Conservation (phyloP, 495 filamentous ascomycete genomes). For the Ramalina intermedia region DNA sequence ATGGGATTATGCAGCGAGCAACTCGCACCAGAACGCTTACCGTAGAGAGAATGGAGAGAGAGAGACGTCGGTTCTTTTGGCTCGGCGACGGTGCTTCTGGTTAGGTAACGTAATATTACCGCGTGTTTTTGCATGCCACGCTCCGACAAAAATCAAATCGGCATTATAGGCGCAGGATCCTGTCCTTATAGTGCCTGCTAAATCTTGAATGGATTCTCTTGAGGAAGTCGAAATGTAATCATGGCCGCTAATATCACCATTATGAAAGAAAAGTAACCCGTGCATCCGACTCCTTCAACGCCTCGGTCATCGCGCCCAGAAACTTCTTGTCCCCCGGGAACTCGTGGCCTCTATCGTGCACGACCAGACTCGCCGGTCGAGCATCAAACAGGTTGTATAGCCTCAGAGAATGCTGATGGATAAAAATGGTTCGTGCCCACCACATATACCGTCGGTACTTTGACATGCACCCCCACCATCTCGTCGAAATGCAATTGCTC, state of each 20-base stretch:
- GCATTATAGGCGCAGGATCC: too few species aligned
- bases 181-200: too few species aligned
- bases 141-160: too few species aligned
- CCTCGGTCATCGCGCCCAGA: slow-evolving; percentile 16
- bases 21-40: too few species aligned
- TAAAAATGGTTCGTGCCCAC: slow-evolving; percentile 23
- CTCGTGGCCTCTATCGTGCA: slow-evolving; percentile 23
- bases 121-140: too few species aligned
- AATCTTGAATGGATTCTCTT: too few species aligned
- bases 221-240: too few species aligned
- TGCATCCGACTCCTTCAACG: slow-evolving; percentile 15
- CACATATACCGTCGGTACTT: slow-evolving; percentile 28
- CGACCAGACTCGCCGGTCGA: slow-evolving; percentile 13
- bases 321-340: slow-evolving; percentile 20
- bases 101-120: too few species aligned
- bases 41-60: too few species aligned
- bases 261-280: background rate
- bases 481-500: background rate
- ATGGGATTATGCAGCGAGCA: too few species aligned
- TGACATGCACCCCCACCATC: slow-evolving; percentile 15
- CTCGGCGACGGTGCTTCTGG: too few species aligned
- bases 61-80: too few species aligned
- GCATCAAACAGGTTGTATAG: slow-evolving; percentile 25
- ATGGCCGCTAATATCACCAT: background rate
- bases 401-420: slow-evolving; percentile 20